Conservation (phyloP, 2,329 filamentous ascomycete species). For the Camptophora hylomeconis region DNA sequence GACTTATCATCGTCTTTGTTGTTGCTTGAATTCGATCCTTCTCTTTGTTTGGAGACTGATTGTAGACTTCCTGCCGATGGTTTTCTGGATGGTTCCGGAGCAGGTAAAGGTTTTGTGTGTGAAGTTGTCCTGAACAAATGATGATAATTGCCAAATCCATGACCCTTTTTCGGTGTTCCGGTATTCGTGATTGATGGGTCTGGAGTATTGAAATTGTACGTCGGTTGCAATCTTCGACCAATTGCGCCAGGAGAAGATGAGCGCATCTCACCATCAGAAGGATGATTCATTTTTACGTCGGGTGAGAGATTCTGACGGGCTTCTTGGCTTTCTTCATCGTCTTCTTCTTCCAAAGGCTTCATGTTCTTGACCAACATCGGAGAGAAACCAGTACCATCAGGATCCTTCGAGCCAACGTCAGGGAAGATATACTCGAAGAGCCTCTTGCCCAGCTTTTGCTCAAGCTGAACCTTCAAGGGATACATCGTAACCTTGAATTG, state of each 20-base stretch:
- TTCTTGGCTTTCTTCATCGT: slow-evolving; percentile 35
- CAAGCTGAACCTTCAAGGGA: slow-evolving; percentile 85
- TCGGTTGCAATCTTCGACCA: slow-evolving; percentile 72
- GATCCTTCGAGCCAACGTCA: slow-evolving; percentile 49
- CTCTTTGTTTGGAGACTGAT: slow-evolving; percentile 25
- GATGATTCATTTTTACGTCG: slow-evolving; percentile 13
- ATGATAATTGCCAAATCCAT: slow-evolving; percentile 12
- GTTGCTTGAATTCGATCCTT: slow-evolving; percentile 13
- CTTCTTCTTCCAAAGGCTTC: slow-evolving; percentile 32
- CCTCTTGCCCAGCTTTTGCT: slow-evolving; percentile 81
- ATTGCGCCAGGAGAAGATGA: slow-evolving; percentile 58
- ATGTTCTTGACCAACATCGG: slow-evolving; percentile 41
- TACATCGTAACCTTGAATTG: slow-evolving; percentile 91
- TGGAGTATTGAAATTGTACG: slow-evolving; percentile 33
- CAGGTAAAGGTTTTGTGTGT: not conserved
- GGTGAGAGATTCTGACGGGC: slow-evolving; percentile 24
- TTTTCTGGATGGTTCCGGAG: slow-evolving; percentile 10
- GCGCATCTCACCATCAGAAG: slow-evolving; percentile 28
- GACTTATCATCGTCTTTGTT: slow-evolving; percentile 8
- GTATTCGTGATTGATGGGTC: slow-evolving; percentile 4
- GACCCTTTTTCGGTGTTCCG: slow-evolving; percentile 7
- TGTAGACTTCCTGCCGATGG: slow-evolving; percentile 19
- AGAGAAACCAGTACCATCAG: slow-evolving; percentile 36
- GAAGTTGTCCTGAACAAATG: too few relatives aligned
- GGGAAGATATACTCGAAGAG: slow-evolving; percentile 98